Evolutionary conservation across 2,329 filamentous ascomycete genomes (phyloP).

Genomic region (Paecilomyces variotii): DNA sequence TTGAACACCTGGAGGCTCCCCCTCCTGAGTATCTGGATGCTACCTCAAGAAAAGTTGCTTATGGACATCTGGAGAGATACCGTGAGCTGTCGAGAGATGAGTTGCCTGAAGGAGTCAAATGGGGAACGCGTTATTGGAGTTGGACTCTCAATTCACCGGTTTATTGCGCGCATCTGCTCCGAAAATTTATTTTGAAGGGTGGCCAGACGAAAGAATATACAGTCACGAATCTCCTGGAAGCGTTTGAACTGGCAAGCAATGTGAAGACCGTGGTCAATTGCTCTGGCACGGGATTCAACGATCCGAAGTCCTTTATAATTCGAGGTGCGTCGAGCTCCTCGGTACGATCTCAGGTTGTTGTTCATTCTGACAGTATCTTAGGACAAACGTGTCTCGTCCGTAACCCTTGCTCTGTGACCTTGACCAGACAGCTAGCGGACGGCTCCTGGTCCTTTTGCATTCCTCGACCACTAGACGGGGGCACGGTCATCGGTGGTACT

Average conservation of each 20-base stretch:
- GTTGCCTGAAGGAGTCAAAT: constrained; percentile 27
- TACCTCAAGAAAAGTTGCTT: constrained; percentile 14
- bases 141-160: constrained; percentile 38
- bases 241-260: constrained; percentile 26
- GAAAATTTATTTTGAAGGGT: constrained; percentile 32
- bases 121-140: constrained; percentile 34
- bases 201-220: constrained; percentile 23
- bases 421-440: constrained; percentile 56
- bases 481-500: constrained; percentile 59
- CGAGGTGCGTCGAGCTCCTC: constrained; percentile 21
- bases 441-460: constrained; percentile 58
- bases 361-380: constrained; percentile 4
- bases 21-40: constrained; percentile 25
- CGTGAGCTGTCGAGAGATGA: constrained; percentile 20
- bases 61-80: constrained; percentile 28
- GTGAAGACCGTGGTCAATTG: constrained; percentile 38
- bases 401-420: constrained; percentile 35
- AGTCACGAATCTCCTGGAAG: constrained; percentile 24
- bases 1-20: constrained; percentile 37
- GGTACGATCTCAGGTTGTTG: not conserved
- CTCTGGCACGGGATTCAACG: constrained; percentile 36
- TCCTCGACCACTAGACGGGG: constrained; percentile 53
- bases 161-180: constrained; percentile 35
- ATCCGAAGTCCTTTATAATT: constrained; percentile 37
- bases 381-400: constrained; percentile 42